Evolutionary conservation across 257 asterid species (phyloP).

Genomic region (Gentiana macrophylla): DNA sequence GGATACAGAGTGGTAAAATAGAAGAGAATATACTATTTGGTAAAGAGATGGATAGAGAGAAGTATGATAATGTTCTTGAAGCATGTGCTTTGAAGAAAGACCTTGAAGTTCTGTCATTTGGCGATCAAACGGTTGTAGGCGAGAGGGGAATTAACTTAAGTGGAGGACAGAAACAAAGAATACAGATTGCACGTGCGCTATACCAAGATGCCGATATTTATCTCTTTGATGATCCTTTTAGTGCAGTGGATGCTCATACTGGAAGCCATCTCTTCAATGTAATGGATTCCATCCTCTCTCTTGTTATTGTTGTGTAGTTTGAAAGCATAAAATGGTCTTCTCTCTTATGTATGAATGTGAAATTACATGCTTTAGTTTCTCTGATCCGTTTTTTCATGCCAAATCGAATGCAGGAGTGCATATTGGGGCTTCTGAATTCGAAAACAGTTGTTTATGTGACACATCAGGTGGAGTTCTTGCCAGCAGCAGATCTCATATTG

Average conservation of each 20-base stretch:
- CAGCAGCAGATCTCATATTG: conserved; percentile 74
- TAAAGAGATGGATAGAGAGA: conserved; percentile 51
- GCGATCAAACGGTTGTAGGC: conserved; percentile 84
- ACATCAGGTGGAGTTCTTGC: conserved; percentile 86
- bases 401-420: conserved; percentile 52
- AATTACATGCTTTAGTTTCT: not conserved
- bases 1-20: conserved; percentile 88
- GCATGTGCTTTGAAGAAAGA: conserved; percentile 74
- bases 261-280: conserved; percentile 81
- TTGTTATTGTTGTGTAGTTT: not conserved
- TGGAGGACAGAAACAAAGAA: conserved; percentile 86
- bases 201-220: conserved; percentile 79
- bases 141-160: conserved; percentile 93
- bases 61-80: conserved; percentile 57
- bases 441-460: conserved; percentile 72
- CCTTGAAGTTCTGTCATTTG: conserved; percentile 61
- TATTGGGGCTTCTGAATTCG: conserved; percentile 40
- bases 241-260: conserved; percentile 95
- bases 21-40: conserved; percentile 84
- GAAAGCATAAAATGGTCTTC: not conserved
- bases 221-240: conserved; percentile 84
- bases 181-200: conserved; percentile 83
- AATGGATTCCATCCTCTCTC: conserved; percentile 14
- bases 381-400: not conserved
- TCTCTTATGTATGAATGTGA: not conserved